A percentile compares a stretch with the other conserved stretches of the same genome.
These are phyloP conservation scores for Sequoiadendron giganteum DNA, from an alignment of 75 land plant species.

Conservation along the genomic window DNA sequence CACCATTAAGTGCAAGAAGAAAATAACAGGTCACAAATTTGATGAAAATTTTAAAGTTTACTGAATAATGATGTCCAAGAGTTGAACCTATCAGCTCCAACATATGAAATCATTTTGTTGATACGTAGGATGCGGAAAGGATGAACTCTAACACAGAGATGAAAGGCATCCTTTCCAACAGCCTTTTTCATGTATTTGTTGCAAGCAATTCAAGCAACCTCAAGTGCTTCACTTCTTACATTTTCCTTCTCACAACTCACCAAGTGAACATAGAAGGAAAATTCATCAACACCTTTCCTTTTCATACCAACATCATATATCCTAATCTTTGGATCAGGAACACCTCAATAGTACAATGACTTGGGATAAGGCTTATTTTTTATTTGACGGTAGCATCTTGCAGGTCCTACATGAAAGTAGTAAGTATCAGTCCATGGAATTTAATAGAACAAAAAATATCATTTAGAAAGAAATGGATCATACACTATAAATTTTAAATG, in stretches of 20 bases:
- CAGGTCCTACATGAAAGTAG: conserved; percentile 36
- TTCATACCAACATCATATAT: conserved; percentile 64
- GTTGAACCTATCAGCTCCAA: conserved; percentile 50
- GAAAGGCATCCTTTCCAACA: conserved; percentile 67
- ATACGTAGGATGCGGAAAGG: conserved; percentile 67
- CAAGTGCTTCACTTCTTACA: conserved; percentile 54
- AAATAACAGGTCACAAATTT: not conserved
- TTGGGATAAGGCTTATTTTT: conserved; percentile 67
- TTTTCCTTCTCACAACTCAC: conserved; percentile 69
- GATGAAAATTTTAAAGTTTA: not conserved
- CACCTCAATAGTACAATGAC: conserved; percentile 58
- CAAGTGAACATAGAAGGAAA: conserved; percentile 57
- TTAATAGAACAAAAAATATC: not conserved
- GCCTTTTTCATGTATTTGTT: conserved; percentile 65
- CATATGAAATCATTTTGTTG: conserved; percentile 71
- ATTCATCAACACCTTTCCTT: conserved; percentile 59
- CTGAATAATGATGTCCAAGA: not conserved
- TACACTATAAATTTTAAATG: not conserved
- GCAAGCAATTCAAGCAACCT: conserved; percentile 62
- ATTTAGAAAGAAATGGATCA: not conserved
- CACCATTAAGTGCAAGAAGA: not conserved
- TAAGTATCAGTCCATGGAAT: not conserved
- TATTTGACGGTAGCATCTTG: conserved; percentile 58
- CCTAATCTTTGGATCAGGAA: conserved; percentile 61
- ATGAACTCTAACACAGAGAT: conserved; percentile 57